Evolutionary conservation across 176 grass and related monocot genomes (phyloP), one percentile per base, ranked within the genome.

Genomic region (Oryza punctata): DNA sequence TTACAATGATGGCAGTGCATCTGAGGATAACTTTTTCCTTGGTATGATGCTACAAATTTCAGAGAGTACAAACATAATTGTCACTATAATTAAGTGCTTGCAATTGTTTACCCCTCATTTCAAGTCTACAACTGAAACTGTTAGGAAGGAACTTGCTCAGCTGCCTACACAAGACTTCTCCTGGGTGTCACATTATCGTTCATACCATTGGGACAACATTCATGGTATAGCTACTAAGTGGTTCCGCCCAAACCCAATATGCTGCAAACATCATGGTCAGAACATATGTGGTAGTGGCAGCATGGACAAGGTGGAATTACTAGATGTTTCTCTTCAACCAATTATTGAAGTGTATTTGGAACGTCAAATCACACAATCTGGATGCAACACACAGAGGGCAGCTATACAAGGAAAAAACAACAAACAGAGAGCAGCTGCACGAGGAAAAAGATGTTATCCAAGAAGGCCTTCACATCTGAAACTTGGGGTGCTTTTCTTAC

Each of bases 261-360:
- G 81, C 10, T 83, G 81, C 78, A 33, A 35, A 3, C 59, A 83
- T 28, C 41, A 49, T 8, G 43, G 32, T 25, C 41, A 40, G 26
- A 79, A 0, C 8, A 7, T 25, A 0, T 12, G 38, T 30, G 41
- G 15, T 2, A 49, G 45, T 18, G 43, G 38, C 60, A 46, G 13
- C 43, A 47, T 7, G 12, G n/a, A 25, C 9, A 24, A 14, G 28
- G n/a, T 19, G 23, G n/a, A 33, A 16, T 12, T 41, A 21, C 24
- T 61, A 64, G 15, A 11, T 23, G 6, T 52, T 29, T 26, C 65
- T 46, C 24, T 64, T 27, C 52, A 73, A 24, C 54, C 25, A 33
- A 11, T 82, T 15, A 65, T 19, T 28, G 23, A 32, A 23, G 18
- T 73, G 11, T 6, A 8, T 72, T 65, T 73, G 25, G 12, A 73